Percentiles rank a stretch among this genome's conserved stretches.
Evolutionary conservation across 2,329 filamentous ascomycete genomes (phyloP).

Genomic region (Geosmithia morbida): DNA sequence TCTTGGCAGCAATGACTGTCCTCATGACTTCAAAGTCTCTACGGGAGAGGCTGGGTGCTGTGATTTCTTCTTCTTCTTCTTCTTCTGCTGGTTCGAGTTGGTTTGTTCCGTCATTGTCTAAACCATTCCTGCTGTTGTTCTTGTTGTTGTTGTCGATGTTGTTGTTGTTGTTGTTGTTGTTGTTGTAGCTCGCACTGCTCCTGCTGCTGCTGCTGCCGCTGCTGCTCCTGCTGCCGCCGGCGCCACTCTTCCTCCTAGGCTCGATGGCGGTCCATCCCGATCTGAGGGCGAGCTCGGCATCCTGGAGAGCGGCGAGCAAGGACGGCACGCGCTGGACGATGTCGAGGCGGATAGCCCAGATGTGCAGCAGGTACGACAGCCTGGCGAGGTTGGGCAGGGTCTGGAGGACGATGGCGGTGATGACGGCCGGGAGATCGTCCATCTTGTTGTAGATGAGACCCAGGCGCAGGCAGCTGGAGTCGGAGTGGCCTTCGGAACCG

Average conservation of each 20-base stretch:
- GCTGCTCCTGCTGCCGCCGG: slow-evolving; percentile 1
- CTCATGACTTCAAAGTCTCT: slow-evolving; percentile 45
- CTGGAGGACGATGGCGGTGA: slow-evolving; percentile 86
- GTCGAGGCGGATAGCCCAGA: slow-evolving; percentile 64
- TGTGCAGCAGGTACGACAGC: slow-evolving; percentile 56
- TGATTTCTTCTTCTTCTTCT: slow-evolving; percentile 1
- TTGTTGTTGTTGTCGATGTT: background rate
- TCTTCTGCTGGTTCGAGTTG: too few relatives aligned
- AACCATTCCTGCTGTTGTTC: too few relatives aligned
- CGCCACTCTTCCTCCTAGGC: background rate
- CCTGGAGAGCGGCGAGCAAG: slow-evolving; percentile 51
- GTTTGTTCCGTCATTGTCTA: too few relatives aligned
- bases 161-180: background rate
- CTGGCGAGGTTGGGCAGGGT: slow-evolving; percentile 68
- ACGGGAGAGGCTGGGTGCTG: slow-evolving; percentile 17
- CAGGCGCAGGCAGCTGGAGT: slow-evolving; percentile 5
- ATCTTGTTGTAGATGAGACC: slow-evolving; percentile 46
- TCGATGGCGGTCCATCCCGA: slow-evolving; percentile 51
- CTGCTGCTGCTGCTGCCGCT: background rate
- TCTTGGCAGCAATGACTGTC: slow-evolving; percentile 49
- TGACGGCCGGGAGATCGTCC: slow-evolving; percentile 79
- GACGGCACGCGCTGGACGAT: slow-evolving; percentile 61
- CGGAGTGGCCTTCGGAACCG: slow-evolving; percentile 15
- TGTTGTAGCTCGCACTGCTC: slow-evolving; percentile 1
- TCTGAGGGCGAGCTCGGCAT: slow-evolving; percentile 48